These are phyloP conservation scores for Mrakia gelida DNA, from an alignment of 768 basidiomycete genomes.

Conservation along the genomic window DNA sequence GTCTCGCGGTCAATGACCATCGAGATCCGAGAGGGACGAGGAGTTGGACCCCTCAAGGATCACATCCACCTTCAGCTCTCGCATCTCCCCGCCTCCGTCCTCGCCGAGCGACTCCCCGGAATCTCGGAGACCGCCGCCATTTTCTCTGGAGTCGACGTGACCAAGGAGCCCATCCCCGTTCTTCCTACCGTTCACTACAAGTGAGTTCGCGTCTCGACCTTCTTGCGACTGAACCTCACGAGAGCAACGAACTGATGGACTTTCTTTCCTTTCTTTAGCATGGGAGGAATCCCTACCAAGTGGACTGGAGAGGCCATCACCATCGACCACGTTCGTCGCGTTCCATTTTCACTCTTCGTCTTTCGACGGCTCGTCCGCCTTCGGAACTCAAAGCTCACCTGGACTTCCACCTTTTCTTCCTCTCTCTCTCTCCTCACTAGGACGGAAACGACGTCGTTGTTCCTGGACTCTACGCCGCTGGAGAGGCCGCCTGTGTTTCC, in stretches of 20 bases:
- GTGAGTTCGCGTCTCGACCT: conserved; percentile 51
- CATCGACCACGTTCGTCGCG: conserved; percentile 56
- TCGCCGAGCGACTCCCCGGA: conserved; percentile 94
- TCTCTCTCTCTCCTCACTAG: conserved; percentile 36
- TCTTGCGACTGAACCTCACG: background rate
- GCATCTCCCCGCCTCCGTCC: conserved; percentile 90
- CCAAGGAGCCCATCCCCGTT: conserved; percentile 98
- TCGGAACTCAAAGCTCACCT: background rate
- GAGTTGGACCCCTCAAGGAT: conserved; percentile 97
- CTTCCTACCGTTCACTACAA: conserved; percentile 98
- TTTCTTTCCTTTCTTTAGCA: conserved; percentile 41
- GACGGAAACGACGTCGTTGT: conserved; percentile 90
- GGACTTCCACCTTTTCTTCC: too few relatives aligned
- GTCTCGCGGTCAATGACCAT: conserved; percentile 99
- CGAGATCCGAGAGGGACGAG: conserved; percentile 97
- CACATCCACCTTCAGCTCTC: conserved; percentile 95
- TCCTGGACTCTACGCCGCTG: conserved; percentile 95
- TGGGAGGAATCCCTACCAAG: conserved; percentile 99
- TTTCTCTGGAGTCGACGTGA: conserved; percentile 97
- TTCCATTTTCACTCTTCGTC: background rate
- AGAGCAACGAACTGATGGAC: background rate
- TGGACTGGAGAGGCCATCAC: conserved; percentile 98
- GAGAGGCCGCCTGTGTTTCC: conserved; percentile 97
- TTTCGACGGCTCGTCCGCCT: background rate
- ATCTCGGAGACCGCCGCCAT: conserved; percentile 99